Evolutionary conservation across 2,329 filamentous ascomycete genomes (phyloP).

Genomic region (Clonostachys solani): DNA sequence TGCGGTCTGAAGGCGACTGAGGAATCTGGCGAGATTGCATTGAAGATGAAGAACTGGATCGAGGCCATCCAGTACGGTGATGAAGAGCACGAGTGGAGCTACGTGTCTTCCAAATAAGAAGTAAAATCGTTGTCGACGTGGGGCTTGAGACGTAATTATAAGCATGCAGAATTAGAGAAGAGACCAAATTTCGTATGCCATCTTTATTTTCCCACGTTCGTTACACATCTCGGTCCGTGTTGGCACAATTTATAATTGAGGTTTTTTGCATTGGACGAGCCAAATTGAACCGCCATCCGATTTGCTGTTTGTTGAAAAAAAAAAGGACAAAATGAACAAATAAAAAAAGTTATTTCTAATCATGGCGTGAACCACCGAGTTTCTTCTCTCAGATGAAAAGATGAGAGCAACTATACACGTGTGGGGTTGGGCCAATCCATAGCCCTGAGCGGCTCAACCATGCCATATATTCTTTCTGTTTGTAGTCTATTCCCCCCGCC

Average conservation of each 20-base stretch:
- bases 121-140: not conserved
- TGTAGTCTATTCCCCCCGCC: not conserved
- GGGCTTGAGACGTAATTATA: not conserved
- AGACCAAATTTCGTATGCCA: not conserved
- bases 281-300: too few relatives aligned
- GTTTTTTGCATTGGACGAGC: too few relatives aligned
- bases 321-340: not conserved
- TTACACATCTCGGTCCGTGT: too few relatives aligned
- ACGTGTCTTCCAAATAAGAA: constrained; percentile 26
- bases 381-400: not conserved
- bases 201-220: not conserved
- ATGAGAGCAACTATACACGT: not conserved
- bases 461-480: not conserved
- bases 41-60: constrained; percentile 94
- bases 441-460: not conserved
- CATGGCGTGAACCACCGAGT: not conserved
- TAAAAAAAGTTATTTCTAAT: not conserved
- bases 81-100: constrained; percentile 88
- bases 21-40: constrained; percentile 83
- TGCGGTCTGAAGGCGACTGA: constrained; percentile 78
- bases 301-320: too few relatives aligned
- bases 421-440: not conserved
- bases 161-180: not conserved
- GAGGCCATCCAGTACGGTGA: constrained; percentile 94
- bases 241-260: too few relatives aligned